Percentiles rank a stretch among this genome's conserved stretches.
Conservation (phyloP, 129 eudicot genomes). For the Cynara cardunculus region DNA sequence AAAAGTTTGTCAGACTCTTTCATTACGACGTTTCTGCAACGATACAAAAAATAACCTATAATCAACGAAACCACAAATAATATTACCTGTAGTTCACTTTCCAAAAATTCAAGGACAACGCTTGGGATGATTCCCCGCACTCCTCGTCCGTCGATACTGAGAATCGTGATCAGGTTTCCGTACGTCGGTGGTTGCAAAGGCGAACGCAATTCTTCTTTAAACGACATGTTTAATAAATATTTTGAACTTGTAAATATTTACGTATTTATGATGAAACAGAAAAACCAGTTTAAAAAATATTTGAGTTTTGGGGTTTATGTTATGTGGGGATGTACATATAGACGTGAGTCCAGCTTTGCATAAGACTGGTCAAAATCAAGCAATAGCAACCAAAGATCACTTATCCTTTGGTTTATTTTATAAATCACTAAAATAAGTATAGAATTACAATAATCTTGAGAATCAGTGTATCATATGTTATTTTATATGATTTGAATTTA, state of each 20-base stretch:
- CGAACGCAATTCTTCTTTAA: conserved; percentile 17
- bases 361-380: no score
- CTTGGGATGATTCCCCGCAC: conserved; percentile 54
- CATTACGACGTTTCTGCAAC: background rate
- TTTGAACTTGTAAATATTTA: no score
- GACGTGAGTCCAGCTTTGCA: background rate
- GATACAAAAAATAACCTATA: background rate
- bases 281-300: background rate
- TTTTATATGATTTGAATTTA: no score
- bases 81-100: conserved; percentile 28
- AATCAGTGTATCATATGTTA: no score
- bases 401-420: no score
- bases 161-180: conserved; percentile 40
- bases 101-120: conserved; percentile 38
- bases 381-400: no score
- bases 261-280: background rate
- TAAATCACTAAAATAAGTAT: no score
- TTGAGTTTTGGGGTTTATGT: background rate
- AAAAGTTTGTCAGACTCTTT: background rate
- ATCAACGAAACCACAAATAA: background rate
- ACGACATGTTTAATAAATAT: background rate
- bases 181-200: conserved; percentile 28
- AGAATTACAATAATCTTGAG: no score
- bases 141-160: conserved; percentile 64
- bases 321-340: conserved; percentile 4